Percentiles rank a stretch among this genome's conserved stretches.
These are phyloP conservation scores for Cystofilobasidium macerans DNA, from an alignment of 768 basidiomycete genomes.

Conservation along the genomic window DNA sequence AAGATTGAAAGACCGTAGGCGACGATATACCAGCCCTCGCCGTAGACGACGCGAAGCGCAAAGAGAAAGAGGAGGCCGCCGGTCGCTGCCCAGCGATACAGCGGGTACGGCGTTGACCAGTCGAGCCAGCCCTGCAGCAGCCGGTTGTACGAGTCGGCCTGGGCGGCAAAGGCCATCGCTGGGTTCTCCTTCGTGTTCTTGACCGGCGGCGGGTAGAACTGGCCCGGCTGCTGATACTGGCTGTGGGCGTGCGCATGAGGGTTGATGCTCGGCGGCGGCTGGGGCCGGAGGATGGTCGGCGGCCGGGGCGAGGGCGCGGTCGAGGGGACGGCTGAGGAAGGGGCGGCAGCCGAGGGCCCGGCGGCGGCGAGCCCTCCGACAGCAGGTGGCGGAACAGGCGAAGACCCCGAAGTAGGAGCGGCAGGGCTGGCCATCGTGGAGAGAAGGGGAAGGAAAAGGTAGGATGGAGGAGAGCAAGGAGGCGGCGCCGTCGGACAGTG, in stretches of 20 bases:
- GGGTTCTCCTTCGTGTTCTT: conserved; percentile 22
- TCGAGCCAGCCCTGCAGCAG: conserved; percentile 84
- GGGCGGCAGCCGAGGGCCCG: conserved; percentile 1
- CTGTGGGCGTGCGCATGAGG: conserved; percentile 13
- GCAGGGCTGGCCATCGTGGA: conserved; percentile 14
- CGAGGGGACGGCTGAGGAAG: background rate
- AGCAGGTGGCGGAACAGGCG: conserved; percentile 8
- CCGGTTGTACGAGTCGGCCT: conserved; percentile 37
- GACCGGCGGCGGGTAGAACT: conserved; percentile 16
- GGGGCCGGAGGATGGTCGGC: conserved; percentile 6
- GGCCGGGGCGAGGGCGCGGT: conserved; percentile 5
- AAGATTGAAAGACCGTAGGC: conserved; percentile 78
- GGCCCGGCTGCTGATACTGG: background rate
- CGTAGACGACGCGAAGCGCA: conserved; percentile 68
- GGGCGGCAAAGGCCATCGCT: conserved; percentile 20
- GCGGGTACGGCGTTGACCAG: conserved; percentile 74
- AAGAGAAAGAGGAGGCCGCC: conserved; percentile 62
- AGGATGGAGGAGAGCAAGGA: too few relatives aligned
- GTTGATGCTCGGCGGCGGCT: conserved; percentile 7
- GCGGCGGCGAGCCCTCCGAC: background rate
- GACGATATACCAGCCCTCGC: conserved; percentile 66
- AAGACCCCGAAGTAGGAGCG: background rate
- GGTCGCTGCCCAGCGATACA: conserved; percentile 81
- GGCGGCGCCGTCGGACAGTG: too few relatives aligned
- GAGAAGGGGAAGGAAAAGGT: too few relatives aligned